Percentiles rank a stretch among this genome's conserved stretches.
Conservation (phyloP, 1,284 basidiomycete genomes). For the Meira nashicola region DNA sequence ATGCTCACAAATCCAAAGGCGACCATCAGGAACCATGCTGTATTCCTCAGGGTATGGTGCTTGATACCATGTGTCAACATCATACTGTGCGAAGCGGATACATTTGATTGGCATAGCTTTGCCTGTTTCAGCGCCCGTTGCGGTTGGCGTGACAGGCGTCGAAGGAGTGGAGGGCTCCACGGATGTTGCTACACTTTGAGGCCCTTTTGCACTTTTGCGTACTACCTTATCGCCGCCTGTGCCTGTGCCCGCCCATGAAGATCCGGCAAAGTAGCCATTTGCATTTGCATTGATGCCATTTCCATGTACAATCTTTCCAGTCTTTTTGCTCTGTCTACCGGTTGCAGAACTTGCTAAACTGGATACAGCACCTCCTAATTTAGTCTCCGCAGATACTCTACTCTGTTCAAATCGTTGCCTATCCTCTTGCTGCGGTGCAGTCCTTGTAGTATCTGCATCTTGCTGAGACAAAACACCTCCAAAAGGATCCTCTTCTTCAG, state of each 20-base stretch:
- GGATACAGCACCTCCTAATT: constrained; percentile 38
- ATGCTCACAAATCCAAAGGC: constrained; percentile 94
- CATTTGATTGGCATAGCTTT: constrained; percentile 45
- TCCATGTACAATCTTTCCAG: not conserved
- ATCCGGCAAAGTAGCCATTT: constrained; percentile 15
- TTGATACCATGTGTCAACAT: constrained; percentile 98
- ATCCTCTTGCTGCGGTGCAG: constrained; percentile 65
- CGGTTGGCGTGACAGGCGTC: constrained; percentile 11
- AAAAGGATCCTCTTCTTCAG: constrained; percentile 61
- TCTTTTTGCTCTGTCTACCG: constrained; percentile 13
- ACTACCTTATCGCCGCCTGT: constrained; percentile 8
- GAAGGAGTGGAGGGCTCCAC: not conserved
- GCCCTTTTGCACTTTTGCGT: not conserved
- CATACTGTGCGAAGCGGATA: constrained; percentile 88
- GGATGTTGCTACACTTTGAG: not conserved
- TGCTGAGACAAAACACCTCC: constrained; percentile 67
- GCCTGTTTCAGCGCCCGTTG: constrained; percentile 37
- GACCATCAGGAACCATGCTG: constrained; percentile 82
- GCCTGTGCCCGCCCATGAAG: constrained; percentile 17
- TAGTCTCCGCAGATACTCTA: constrained; percentile 67
- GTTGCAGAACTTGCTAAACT: constrained; percentile 20
- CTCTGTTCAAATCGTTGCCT: constrained; percentile 72
- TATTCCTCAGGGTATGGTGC: constrained; percentile 99
- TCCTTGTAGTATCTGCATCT: constrained; percentile 72
- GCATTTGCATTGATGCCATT: not conserved